Evolutionary conservation across 176 grass and related monocot species (phyloP), one percentile per base, ranked within the genome.

Genomic region (Thalia dealbata): DNA sequence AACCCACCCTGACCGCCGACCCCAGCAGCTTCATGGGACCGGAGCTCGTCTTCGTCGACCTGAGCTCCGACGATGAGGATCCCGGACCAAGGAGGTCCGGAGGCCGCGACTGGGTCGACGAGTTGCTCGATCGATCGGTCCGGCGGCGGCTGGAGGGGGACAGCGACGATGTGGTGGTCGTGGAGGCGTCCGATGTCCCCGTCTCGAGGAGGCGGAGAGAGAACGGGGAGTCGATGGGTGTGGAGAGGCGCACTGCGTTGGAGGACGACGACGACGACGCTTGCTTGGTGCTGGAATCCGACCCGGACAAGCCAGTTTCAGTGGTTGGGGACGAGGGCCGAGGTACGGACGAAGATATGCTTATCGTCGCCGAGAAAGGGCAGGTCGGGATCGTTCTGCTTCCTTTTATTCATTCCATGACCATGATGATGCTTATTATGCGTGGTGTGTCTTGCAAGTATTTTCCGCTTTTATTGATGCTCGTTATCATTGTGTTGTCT

Each of bases 51-150:
- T 26, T 88, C 50, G 88, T 99, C 64, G 95, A 99, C 1, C 87
- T 99, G 66, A 95, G 95, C 83, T 99, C 95, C n/a, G 95, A 92
- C 18, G 95, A 99, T 50, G 95, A 99, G 19, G 85, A 91, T 26
- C 9, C 46, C 43, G 32, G 52, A 22, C 12, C 61, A 14, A 66
- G 14, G 3, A 64, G 12, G 7, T 60, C 15, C 29, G 65, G 76
- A 25, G 38, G 61, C 13, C 82, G 81, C 10, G 63, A 18, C 10
- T 91, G 79, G 91, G 8, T 73, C 28, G 66, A 69, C 3, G 76
- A 68, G 25, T 42, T 88, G 61, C 64, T 85, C 4, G 35, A 66
- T 71, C 42, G 30, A 21, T 75, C 50, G 32, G 83, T 29, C 27
- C 65, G 56, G 25, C 24, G 13, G 51, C 26, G 28, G 24, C 29